phyloP scores from a whole-genome alignment of 2,329 filamentous ascomycete species.

The Cladosporium velox region DNA sequence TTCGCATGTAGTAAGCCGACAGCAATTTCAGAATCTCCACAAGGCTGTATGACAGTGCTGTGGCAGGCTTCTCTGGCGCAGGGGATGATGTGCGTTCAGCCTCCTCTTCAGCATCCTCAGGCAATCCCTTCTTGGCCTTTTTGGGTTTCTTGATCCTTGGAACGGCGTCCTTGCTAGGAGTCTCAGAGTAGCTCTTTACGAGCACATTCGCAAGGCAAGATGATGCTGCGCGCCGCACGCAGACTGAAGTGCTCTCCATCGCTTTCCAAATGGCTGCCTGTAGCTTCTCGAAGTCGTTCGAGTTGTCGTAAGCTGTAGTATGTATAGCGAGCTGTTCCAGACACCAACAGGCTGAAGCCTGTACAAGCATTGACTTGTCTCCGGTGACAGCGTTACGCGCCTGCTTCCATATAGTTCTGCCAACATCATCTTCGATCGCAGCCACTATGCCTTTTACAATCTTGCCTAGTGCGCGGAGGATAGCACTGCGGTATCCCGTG shows the following conservation, averaged over 20 bases:
- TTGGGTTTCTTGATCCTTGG: conserved; percentile 70
- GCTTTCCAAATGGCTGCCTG: conserved; percentile 82
- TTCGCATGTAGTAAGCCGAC: conserved; percentile 76
- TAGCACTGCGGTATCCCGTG: conserved; percentile 76
- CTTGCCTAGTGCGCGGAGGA: conserved; percentile 74
- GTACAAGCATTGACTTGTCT: conserved; percentile 82
- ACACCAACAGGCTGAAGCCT: conserved; percentile 76
- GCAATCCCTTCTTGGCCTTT: conserved; percentile 67
- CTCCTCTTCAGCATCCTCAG: conserved; percentile 66
- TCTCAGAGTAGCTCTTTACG: conserved; percentile 75
- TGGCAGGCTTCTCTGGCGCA: conserved; percentile 70
- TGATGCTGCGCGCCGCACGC: conserved; percentile 82
- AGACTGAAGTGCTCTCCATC: conserved; percentile 73
- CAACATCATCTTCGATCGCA: conserved; percentile 79
- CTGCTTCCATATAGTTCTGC: conserved; percentile 93
- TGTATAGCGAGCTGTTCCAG: conserved; percentile 70
- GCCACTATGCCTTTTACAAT: conserved; percentile 72
- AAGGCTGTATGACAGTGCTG: conserved; percentile 71
- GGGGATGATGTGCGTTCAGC: conserved; percentile 72
- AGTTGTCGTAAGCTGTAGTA: conserved; percentile 83
- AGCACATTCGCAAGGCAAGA: conserved; percentile 82
- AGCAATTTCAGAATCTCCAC: conserved; percentile 76
- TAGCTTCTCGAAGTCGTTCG: conserved; percentile 85
- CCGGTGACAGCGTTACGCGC: conserved; percentile 71
- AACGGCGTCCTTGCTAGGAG: conserved; percentile 51